Percentiles rank a stretch among this genome's conserved stretches.
Evolutionary conservation across 495 filamentous ascomycete genomes (phyloP).

Genomic region (Hyaloscypha variabilis): DNA sequence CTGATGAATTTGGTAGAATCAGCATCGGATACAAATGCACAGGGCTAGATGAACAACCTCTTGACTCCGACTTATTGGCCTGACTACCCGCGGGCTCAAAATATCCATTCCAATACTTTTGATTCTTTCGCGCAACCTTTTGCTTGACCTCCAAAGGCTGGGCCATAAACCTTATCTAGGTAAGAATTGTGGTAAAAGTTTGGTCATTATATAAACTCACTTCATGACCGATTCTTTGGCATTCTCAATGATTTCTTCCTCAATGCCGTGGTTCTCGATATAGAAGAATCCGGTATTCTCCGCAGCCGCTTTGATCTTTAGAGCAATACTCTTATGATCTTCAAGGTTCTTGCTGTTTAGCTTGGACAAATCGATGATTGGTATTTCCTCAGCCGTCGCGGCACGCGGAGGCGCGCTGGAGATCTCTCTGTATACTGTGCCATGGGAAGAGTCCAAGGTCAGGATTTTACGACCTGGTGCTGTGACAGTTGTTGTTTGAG

Average conservation of each 20-base stretch:
- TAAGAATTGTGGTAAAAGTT: conserved; percentile 45
- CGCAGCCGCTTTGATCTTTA: conserved; percentile 39
- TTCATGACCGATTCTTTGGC: conserved; percentile 35
- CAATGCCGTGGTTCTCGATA: conserved; percentile 52
- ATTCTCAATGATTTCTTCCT: conserved; percentile 41
- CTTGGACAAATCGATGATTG: conserved; percentile 14
- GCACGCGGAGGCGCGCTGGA: conserved; percentile 5
- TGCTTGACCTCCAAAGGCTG: conserved; percentile 40
- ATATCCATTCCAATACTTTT: no score
- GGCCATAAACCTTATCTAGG: conserved; percentile 42
- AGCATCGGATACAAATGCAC: no score
- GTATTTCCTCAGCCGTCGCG: conserved; percentile 9
- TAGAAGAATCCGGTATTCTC: conserved; percentile 55
- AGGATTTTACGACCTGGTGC: no score
- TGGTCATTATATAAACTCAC: conserved; percentile 35
- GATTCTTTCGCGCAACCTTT: no score
- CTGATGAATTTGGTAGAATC: conserved; percentile 7
- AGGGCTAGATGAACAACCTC: no score
- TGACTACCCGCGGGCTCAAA: conserved; percentile 7
- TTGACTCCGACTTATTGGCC: no score
- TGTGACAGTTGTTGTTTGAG: no score
- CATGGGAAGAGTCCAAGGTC: no score
- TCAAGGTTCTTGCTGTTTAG: not conserved
- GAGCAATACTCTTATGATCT: not conserved
- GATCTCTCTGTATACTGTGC: no score